Evolutionary conservation across 345 rosid genomes (phyloP).

Genomic region (Lepidium africanum): DNA sequence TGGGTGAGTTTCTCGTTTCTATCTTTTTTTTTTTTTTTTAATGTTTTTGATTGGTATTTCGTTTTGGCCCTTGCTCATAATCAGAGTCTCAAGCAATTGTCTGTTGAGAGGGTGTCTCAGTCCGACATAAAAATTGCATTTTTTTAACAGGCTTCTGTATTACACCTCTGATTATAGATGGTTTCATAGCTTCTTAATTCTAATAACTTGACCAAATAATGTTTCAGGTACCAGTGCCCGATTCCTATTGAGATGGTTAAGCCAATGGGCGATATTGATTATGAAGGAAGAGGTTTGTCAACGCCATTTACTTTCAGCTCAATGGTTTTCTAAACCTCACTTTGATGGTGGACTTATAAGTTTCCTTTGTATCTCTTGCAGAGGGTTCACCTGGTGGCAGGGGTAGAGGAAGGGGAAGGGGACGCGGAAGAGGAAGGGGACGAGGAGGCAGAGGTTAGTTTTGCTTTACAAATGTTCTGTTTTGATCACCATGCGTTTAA

Average conservation of each 20-base stretch:
- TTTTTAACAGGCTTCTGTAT: neutral
- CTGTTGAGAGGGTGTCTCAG: neutral
- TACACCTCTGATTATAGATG: neutral
- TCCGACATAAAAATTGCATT: neutral
- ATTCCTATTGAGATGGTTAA: constrained; percentile 63
- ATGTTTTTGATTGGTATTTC: neutral
- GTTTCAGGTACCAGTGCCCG: constrained; percentile 67
- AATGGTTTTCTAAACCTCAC: neutral
- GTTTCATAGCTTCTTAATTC: neutral
- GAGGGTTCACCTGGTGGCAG: constrained; percentile 70
- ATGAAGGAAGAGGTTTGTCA: constrained; percentile 54
- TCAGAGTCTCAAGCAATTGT: neutral
- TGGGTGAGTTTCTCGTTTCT: constrained; percentile 50
- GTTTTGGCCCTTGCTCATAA: neutral
- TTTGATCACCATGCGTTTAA: neutral
- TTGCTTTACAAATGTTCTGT: neutral
- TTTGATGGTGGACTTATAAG: neutral
- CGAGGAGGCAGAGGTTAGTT: constrained; percentile 25
- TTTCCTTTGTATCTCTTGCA: constrained; percentile 15
- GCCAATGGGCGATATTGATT: constrained; percentile 35
- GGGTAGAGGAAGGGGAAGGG: constrained; percentile 61
- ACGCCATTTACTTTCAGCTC: neutral
- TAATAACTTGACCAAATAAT: neutral
- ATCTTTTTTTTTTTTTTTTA: neutral
- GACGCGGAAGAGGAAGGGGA: constrained; percentile 39